phyloP scores from a whole-genome alignment of 2,329 filamentous ascomycete species.

The Sporothrix luriei region DNA sequence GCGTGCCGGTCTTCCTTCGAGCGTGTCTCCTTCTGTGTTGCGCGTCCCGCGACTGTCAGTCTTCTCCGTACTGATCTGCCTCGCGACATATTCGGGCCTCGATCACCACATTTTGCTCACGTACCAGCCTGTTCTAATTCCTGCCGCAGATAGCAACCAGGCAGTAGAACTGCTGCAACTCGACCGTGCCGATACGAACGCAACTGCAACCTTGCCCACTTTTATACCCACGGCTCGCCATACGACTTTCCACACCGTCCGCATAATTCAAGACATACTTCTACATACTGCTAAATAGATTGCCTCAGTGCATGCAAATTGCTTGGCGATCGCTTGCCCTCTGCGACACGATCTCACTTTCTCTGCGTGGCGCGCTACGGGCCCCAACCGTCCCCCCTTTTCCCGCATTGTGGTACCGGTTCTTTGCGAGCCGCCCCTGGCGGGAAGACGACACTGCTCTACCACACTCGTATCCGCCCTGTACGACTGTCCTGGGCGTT shows the following conservation, averaged over 20 bases:
- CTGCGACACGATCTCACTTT: constrained; percentile 14
- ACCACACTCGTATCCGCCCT: too few species aligned
- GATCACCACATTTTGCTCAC: background rate
- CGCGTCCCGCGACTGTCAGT: background rate
- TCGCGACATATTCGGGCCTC: background rate
- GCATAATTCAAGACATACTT: constrained; percentile 9
- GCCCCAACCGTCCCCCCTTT: background rate
- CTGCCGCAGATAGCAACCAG: background rate
- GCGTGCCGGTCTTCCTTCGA: constrained; percentile 1
- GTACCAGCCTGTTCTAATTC: background rate
- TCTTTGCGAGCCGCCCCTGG: constrained; percentile 12
- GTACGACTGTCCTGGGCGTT: too few species aligned
- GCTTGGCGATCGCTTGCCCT: constrained; percentile 12
- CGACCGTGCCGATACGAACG: background rate
- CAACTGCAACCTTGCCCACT: constrained; percentile 13
- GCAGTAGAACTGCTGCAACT: background rate
- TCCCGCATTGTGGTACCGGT: background rate
- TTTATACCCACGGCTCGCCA: background rate
- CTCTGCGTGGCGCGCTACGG: background rate
- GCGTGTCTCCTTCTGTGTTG: constrained; percentile 15
- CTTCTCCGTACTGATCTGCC: background rate
- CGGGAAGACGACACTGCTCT: background rate
- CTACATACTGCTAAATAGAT: constrained; percentile 8
- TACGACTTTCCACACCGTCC: constrained; percentile 1
- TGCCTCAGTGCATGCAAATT: background rate